Base-by-base conservation (phyloP, 441 rosid genomes). In the Eutrema salsugineum region DNA sequence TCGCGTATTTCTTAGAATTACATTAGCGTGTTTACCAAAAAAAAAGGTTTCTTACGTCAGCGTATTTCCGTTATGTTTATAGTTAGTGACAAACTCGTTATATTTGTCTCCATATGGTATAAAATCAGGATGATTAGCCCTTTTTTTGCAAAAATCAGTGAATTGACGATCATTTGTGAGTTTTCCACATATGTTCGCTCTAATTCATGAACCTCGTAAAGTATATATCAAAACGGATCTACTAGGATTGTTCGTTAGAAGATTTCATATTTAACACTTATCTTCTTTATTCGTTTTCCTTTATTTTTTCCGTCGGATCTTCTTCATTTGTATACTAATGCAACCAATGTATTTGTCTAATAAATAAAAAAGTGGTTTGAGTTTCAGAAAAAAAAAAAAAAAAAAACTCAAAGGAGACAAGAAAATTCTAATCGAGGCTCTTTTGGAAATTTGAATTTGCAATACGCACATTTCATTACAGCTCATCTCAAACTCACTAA, bases 401-500 rank as follows among this genome's bases (percentile, higher is more conserved):
- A 6, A n/a, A 42, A 6, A n/a, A n/a, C n/a, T n/a, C n/a, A 46
- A 46, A 46, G 22, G 8, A 15, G 6, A 6, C 30, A 11, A 22
- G 1, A 7, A 40, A 63, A 39, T n/a, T n/a, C n/a, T n/a, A n/a
- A n/a, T 24, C 8, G 1, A 28, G 28, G 42, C 47, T 39, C 19
- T 4, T 27, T 27, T 1, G 30, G 22, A 49, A 54, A 48, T 66
- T 66, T 66, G 50, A 66, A 66, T 51, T 38, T 15, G 15, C 47
- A 66, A 35, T 3, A 65, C 20, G 36, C 59, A 51, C 61, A 14
- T 22, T 65, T 51, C 70, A 73, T 58, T 49, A 73, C 55, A 49
- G 54, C 65, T 60, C 67, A 66, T 38, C 49, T 60, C 67, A 66
- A 66, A 38, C 49, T 60, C 67, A 66, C 44, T 17, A 14, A 66